A percentile compares a stretch with the other conserved stretches of the same genome.
Conservation (phyloP, 208 protist genomes). For the Trypanosoma platydactyli region DNA sequence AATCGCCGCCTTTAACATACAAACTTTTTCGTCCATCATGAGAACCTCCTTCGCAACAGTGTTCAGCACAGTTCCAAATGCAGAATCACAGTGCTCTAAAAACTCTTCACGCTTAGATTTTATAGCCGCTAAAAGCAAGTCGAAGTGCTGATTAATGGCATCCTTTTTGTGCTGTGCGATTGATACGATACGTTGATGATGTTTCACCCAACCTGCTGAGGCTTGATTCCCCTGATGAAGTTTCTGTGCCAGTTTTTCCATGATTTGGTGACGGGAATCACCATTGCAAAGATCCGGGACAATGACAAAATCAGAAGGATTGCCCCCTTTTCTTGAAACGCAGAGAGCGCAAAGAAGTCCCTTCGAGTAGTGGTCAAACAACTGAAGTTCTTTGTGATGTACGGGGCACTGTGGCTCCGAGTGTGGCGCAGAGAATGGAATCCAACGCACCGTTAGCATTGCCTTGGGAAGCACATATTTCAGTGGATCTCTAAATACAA, state of each 20-base stretch:
- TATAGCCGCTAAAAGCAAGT: conserved; percentile 68
- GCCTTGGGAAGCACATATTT: conserved; percentile 71
- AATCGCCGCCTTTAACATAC: conserved; percentile 64
- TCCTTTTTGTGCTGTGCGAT: conserved; percentile 64
- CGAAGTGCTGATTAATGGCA: conserved; percentile 75
- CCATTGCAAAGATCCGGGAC: conserved; percentile 76
- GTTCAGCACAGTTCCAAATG: conserved; percentile 65
- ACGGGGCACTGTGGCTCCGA: conserved; percentile 80
- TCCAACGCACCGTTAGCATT: conserved; percentile 71
- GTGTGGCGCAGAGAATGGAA: conserved; percentile 55
- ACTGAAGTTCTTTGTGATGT: conserved; percentile 73
- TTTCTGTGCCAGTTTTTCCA: conserved; percentile 56
- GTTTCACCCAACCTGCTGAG: conserved; percentile 59
- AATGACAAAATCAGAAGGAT: conserved; percentile 47
- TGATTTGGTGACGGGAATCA: conserved; percentile 65
- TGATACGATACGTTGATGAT: conserved; percentile 75
- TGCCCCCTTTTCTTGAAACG: conserved; percentile 38
- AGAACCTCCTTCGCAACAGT: conserved; percentile 76
- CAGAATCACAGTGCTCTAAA: conserved; percentile 69
- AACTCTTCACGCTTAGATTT: conserved; percentile 73
- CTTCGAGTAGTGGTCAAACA: conserved; percentile 79
- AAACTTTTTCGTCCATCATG: conserved; percentile 70
- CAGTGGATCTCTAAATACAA: conserved; percentile 68
- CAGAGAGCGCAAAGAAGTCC: conserved; percentile 82
- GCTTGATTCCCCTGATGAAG: conserved; percentile 54